These are phyloP conservation scores for Saccharomycopsis sp. DNA, from an alignment of 805 yeast genomes.

Conservation along the genomic window DNA sequence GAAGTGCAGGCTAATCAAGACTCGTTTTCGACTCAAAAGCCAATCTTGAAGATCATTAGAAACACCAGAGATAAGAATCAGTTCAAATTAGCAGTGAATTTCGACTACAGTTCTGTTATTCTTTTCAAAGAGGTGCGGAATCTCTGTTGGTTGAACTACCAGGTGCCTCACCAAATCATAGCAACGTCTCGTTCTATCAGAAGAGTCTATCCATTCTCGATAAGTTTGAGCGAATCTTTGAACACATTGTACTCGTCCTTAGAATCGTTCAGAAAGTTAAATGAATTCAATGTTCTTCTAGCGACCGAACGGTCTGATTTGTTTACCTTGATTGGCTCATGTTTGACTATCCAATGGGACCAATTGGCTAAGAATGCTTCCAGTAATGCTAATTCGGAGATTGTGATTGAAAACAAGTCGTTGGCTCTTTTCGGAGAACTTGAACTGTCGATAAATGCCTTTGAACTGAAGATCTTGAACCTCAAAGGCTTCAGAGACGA, in stretches of 20 bases:
- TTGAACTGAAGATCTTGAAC: constrained; percentile 29
- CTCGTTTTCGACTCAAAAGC: constrained; percentile 27
- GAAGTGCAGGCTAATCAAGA: constrained; percentile 23
- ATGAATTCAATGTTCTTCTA: constrained; percentile 38
- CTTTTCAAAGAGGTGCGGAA: constrained; percentile 50
- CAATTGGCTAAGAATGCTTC: constrained; percentile 32
- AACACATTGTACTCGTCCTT: constrained; percentile 33
- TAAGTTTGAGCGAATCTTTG: constrained; percentile 46
- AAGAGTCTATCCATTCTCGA: constrained; percentile 51
- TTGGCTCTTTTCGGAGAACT: constrained; percentile 29
- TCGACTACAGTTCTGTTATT: constrained; percentile 38
- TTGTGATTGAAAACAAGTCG: constrained; percentile 28
- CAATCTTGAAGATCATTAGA: constrained; percentile 35
- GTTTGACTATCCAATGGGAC: constrained; percentile 47
- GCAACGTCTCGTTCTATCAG: constrained; percentile 44
- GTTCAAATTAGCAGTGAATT: constrained; percentile 35
- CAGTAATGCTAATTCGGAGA: constrained; percentile 22
- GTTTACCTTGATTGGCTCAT: constrained; percentile 28
- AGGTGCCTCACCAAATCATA: constrained; percentile 48
- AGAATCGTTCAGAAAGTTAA: constrained; percentile 30
- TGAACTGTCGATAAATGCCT: constrained; percentile 28
- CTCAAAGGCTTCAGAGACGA: constrained; percentile 28
- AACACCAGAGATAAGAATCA: constrained; percentile 24
- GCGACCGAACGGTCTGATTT: constrained; percentile 31
- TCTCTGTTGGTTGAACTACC: constrained; percentile 43